phyloP scores from a whole-genome alignment of 768 basidiomycete genomes.

The Leccinum variicolor region DNA sequence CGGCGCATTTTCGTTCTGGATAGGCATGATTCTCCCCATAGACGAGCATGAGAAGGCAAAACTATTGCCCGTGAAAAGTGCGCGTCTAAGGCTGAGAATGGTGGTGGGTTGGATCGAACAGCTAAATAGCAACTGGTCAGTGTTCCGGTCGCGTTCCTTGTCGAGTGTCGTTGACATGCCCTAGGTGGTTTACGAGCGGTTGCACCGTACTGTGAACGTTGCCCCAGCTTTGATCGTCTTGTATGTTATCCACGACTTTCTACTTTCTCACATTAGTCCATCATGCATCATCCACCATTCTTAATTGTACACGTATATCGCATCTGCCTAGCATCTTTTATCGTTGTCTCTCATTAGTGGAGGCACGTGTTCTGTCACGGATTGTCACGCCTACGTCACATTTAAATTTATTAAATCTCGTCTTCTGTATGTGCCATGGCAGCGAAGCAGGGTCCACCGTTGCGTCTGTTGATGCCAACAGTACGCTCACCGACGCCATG shows the following conservation, averaged over 20 bases:
- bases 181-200: conserved; percentile 75
- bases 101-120: conserved; percentile 95
- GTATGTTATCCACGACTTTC: conserved; percentile 11
- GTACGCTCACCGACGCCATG: conserved; percentile 25
- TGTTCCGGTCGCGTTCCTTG: conserved; percentile 9
- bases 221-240: conserved; percentile 1
- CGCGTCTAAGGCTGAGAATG: conserved; percentile 74
- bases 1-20: conserved; percentile 81
- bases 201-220: conserved; percentile 51
- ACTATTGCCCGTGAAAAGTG: conserved; percentile 75
- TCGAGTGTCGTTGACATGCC: conserved; percentile 15
- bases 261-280: conserved; percentile 10
- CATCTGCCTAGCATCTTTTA: conserved; percentile 7
- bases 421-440: conserved; percentile 9
- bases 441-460: conserved; percentile 9
- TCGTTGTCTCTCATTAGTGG: not conserved
- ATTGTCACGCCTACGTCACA: conserved; percentile 10
- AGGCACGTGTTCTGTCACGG: conserved; percentile 1
- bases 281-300: conserved; percentile 6
- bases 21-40: conserved; percentile 86
- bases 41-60: conserved; percentile 89
- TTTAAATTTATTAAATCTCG: not conserved
- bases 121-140: conserved; percentile 55
- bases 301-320: conserved; percentile 16
- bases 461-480: conserved; percentile 32